Evolutionary conservation across 768 basidiomycete genomes (phyloP).

Genomic region (Pseudohyphozyma bogoriensis): DNA sequence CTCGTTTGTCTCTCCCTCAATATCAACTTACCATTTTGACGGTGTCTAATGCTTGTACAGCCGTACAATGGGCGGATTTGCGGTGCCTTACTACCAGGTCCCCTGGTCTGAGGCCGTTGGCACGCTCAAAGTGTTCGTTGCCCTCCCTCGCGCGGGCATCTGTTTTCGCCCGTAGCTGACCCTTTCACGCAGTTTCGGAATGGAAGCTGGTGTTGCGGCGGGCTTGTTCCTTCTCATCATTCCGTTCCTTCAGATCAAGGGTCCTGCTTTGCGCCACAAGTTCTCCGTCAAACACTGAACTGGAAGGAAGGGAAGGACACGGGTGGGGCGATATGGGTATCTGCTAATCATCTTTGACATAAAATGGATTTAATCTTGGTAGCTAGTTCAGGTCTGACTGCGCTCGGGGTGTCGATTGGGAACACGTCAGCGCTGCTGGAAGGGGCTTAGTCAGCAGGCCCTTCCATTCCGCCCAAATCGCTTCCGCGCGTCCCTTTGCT

Average conservation of each 20-base stretch:
- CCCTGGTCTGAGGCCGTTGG: not conserved
- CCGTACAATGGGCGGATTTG: not conserved
- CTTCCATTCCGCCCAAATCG: too few species aligned
- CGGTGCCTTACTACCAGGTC: constrained; percentile 11
- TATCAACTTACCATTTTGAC: not conserved
- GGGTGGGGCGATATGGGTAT: too few species aligned
- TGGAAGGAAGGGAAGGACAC: too few species aligned
- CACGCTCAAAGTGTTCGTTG: not conserved
- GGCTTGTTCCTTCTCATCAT: constrained; percentile 49
- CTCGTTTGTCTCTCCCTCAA: constrained; percentile 38
- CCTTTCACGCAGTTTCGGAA: constrained; percentile 33
- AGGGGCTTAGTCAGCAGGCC: too few species aligned
- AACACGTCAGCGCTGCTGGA: too few species aligned
- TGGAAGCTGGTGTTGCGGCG: constrained; percentile 41
- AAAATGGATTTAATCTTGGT: too few species aligned
- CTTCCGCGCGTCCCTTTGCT: too few species aligned
- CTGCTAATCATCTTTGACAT: too few species aligned
- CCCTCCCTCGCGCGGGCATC: not conserved
- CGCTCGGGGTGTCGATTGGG: too few species aligned
- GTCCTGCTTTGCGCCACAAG: constrained; percentile 36
- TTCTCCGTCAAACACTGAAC: constrained; percentile 21
- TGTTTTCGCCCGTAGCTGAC: not conserved
- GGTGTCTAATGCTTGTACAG: too few species aligned
- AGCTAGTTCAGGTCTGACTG: too few species aligned
- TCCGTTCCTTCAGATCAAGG: constrained; percentile 48